phyloP scores from a whole-genome alignment of 805 yeast species.

The Cephaloascus albidus region DNA sequence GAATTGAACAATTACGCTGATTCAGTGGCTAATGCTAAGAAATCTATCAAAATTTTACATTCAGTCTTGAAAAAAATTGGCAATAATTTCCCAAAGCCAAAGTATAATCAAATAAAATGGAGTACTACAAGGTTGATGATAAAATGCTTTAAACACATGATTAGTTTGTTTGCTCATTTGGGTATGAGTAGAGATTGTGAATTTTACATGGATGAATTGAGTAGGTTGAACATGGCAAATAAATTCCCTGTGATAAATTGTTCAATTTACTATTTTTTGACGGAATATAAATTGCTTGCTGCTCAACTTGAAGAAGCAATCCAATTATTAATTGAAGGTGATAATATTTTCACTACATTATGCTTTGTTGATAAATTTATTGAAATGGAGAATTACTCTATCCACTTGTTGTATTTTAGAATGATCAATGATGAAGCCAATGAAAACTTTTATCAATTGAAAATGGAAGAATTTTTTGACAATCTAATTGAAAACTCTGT shows the following conservation, averaged over 20 bases:
- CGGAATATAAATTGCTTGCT: constrained; percentile 12
- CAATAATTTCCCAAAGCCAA: constrained; percentile 8
- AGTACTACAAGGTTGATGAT: constrained; percentile 23
- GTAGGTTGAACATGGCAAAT: constrained; percentile 20
- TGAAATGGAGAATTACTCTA: constrained; percentile 6
- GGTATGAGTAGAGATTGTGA: constrained; percentile 55
- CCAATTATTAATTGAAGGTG: constrained; percentile 4
- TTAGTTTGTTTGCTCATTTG: constrained; percentile 29
- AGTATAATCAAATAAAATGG: constrained; percentile 21
- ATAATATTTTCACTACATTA: constrained; percentile 4
- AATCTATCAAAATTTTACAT: constrained; percentile 40
- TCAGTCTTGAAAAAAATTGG: constrained; percentile 38
- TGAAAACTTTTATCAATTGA: constrained; percentile 2
- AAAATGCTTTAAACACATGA: constrained; percentile 25
- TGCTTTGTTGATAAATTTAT: constrained; percentile 5
- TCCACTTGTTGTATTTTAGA: constrained; percentile 10
- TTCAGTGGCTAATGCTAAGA: constrained; percentile 22
- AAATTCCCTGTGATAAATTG: constrained; percentile 14
- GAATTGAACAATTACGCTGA: constrained; percentile 11
- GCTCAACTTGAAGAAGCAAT: constrained; percentile 6
- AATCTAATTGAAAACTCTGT: background rate
- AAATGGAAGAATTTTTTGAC: constrained; percentile 1
- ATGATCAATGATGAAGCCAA: constrained; percentile 4
- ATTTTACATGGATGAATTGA: constrained; percentile 43
- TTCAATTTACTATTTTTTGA: constrained; percentile 9